These are phyloP conservation scores for Hibiscus trionum DNA, from an alignment of 345 rosid genomes.

Conservation along the genomic window DNA sequence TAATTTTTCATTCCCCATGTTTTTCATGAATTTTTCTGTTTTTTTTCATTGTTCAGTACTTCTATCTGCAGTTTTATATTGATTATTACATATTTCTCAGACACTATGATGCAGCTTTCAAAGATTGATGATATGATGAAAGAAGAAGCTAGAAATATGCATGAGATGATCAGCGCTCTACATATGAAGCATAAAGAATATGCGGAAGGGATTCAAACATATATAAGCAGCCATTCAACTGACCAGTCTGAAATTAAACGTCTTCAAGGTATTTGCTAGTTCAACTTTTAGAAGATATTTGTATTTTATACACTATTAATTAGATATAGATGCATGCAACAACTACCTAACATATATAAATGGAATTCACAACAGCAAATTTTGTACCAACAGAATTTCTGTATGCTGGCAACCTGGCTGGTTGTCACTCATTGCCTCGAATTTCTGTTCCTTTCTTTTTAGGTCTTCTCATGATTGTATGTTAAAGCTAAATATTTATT, in stretches of 20 bases:
- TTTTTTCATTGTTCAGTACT: background rate
- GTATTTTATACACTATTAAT: background rate
- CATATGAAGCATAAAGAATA: conserved; percentile 60
- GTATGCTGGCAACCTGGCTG: background rate
- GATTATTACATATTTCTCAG: conserved; percentile 27
- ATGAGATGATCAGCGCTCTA: conserved; percentile 49
- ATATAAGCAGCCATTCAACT: conserved; percentile 35
- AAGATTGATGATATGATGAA: conserved; percentile 74
- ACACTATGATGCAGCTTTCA: conserved; percentile 43
- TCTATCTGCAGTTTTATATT: background rate
- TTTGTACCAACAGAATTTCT: background rate
- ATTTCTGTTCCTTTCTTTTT: background rate
- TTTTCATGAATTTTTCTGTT: conserved; percentile 10
- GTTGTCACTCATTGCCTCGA: background rate
- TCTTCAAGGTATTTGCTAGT: conserved; percentile 48
- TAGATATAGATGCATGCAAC: conserved; percentile 1
- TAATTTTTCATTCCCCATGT: conserved; percentile 13
- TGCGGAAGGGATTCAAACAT: conserved; percentile 41
- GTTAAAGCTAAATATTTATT: conserved; percentile 16
- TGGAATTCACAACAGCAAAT: background rate
- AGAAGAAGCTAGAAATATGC: conserved; percentile 59
- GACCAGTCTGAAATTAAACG: conserved; percentile 70
- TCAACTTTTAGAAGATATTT: background rate
- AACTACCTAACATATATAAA: background rate
- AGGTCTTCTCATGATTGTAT: conserved; percentile 7